Percentiles rank a stretch among this genome's conserved stretches.
phyloP scores from a whole-genome alignment of 768 basidiomycete genomes.

The Boletus speciosus region DNA sequence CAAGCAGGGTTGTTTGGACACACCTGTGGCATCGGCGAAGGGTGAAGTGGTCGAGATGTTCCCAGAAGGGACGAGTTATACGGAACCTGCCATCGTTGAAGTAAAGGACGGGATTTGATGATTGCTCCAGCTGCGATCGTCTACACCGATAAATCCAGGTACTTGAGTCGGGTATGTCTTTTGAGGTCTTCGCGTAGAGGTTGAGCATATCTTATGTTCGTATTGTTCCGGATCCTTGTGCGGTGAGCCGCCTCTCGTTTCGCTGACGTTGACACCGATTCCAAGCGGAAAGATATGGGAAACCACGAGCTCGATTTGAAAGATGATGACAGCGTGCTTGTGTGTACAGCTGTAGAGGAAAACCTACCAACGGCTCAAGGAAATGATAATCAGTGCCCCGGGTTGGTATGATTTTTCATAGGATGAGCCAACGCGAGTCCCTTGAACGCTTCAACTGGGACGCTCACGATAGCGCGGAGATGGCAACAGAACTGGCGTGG shows the following conservation, averaged over 20 bases:
- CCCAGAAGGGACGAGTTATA: conserved; percentile 59
- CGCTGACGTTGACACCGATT: background rate
- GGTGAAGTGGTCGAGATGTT: conserved; percentile 66
- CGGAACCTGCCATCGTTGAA: conserved; percentile 44
- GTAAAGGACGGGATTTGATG: conserved; percentile 52
- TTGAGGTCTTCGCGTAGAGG: background rate
- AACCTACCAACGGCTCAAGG: conserved; percentile 46
- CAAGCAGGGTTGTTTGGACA: conserved; percentile 51
- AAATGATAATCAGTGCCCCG: conserved; percentile 60
- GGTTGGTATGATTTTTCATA: conserved; percentile 50
- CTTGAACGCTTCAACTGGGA: conserved; percentile 42
- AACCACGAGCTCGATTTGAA: background rate
- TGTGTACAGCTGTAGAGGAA: conserved; percentile 50
- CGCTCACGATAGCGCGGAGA: conserved; percentile 44
- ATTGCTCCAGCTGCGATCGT: conserved; percentile 66
- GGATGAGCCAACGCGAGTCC: conserved; percentile 1
- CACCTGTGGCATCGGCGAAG: conserved; percentile 47
- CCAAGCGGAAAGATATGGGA: conserved; percentile 3
- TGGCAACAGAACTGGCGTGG: conserved; percentile 56
- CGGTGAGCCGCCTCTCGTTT: background rate
- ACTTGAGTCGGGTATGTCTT: conserved; percentile 50
- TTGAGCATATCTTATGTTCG: background rate
- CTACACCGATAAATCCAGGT: conserved; percentile 67
- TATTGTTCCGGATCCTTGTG: background rate
- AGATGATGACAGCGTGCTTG: conserved; percentile 34